Evolutionary conservation across 1,284 basidiomycete genomes (phyloP).

Genomic region (Moesziomyces aphidis): DNA sequence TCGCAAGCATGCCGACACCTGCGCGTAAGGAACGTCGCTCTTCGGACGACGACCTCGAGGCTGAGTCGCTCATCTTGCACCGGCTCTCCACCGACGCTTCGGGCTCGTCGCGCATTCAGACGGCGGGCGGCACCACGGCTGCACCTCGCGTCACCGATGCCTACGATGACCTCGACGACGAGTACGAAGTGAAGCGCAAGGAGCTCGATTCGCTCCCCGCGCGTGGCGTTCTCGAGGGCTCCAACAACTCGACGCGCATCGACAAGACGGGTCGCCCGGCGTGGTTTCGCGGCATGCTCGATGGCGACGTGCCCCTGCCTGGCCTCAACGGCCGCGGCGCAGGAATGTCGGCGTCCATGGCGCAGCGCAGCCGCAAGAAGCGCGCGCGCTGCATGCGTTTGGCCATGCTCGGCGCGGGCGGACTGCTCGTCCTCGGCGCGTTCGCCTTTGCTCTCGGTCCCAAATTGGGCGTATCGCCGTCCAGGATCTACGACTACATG

Average conservation of each 20-base stretch:
- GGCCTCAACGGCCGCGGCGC: conserved; percentile 28
- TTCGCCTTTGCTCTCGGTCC: conserved; percentile 59
- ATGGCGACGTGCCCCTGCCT: conserved; percentile 31
- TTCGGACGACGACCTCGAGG: conserved; percentile 45
- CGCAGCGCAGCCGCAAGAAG: conserved; percentile 25
- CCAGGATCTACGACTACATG: conserved; percentile 36
- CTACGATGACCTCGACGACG: conserved; percentile 44
- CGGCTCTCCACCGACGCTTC: conserved; percentile 40
- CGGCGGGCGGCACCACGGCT: conserved; percentile 9
- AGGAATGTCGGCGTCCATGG: conserved; percentile 37
- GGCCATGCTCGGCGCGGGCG: conserved; percentile 16
- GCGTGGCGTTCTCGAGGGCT: conserved; percentile 38
- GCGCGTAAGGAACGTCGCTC: conserved; percentile 31
- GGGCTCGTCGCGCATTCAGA: conserved; percentile 26
- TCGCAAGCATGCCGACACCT: conserved; percentile 8
- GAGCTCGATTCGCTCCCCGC: conserved; percentile 32
- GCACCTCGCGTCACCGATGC: conserved; percentile 36
- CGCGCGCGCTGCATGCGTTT: conserved; percentile 30
- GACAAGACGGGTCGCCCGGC: conserved; percentile 60
- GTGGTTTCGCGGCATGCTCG: conserved; percentile 48
- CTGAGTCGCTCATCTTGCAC: conserved; percentile 50
- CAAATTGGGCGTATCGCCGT: conserved; percentile 25
- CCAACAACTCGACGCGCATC: conserved; percentile 34
- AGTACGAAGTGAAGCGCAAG: conserved; percentile 23
- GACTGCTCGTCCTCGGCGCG: conserved; percentile 39